Base-by-base conservation (phyloP, 257 asterid species). In the Thymus mandschuricus region DNA sequence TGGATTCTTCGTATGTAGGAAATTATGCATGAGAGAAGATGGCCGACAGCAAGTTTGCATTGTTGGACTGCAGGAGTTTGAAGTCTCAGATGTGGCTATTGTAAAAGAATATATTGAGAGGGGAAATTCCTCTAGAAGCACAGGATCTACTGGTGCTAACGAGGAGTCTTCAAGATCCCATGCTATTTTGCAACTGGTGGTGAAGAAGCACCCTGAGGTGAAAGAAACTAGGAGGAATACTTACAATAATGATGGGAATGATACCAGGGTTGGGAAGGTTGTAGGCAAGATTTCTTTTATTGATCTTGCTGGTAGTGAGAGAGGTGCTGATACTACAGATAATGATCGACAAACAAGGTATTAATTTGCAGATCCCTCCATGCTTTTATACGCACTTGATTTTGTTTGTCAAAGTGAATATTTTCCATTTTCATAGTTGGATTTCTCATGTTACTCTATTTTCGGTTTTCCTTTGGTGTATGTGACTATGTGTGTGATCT, bases 81-180 rank as follows among this genome's bases (percentile, higher is more conserved):
- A 90, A 95, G 96, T 95, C 58, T 90, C 89, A 58, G 99, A 95
- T 78, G 96, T 95, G 76, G 94, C 88, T 79, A 85, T 90, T 70
- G 99, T 92, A 69, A 92, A 88, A 79, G 99, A 92, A 78, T 89
- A 79, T 65, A 95, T 92, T 73, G 95, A 89, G 87, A 90, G 78
- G 80, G 99, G 99, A 71, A 92, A 90, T 78, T 86, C 95, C 15
- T 76, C 96, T 48, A 88, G 98, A 86, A 92, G 97, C 78, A 95
- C 96, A 10, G 99, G 98, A 57, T 88, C 99, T 13, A 95, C 98
- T 10, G 96, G 98, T 86, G 99, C 98, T 72, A 95, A 95, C 73
- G 98, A 95, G 75, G 99, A 95, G 86, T 95, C 99, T 48, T 95
- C 97, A n/a, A 84, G 99, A 65, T 92, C 99, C 33, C 99, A 95